phyloP scores from a whole-genome alignment of 139 green algal species.

The Chlorella sp. region DNA sequence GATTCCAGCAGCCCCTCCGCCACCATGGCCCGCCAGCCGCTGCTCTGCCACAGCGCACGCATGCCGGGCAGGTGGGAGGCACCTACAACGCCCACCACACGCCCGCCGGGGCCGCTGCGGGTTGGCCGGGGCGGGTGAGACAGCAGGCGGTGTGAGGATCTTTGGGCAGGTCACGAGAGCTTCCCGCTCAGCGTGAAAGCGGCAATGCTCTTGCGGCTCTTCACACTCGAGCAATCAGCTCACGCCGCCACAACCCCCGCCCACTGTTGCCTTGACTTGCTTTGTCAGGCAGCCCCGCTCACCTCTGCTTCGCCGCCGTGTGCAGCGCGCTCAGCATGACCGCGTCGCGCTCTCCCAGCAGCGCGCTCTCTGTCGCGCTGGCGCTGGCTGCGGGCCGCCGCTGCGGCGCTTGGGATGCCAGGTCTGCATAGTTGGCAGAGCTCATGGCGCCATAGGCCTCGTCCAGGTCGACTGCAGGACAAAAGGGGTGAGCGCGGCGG shows the following conservation, averaged over 20 bases:
- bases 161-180: no score
- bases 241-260: no score
- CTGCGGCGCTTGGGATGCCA: slow-evolving; percentile 19
- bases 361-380: slow-evolving; percentile 27
- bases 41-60: slow-evolving; percentile 26
- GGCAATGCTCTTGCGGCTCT: no score
- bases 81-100: slow-evolving; percentile 48
- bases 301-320: slow-evolving; percentile 17
- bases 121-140: background rate
- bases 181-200: no score
- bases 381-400: background rate
- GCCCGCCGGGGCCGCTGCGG: slow-evolving; percentile 10
- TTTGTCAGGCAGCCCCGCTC: background rate
- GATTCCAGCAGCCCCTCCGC: slow-evolving; percentile 1
- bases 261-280: no score
- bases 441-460: slow-evolving; percentile 33
- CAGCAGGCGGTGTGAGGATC: no score
- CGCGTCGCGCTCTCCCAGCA: slow-evolving; percentile 48
- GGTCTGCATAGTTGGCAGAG: slow-evolving; percentile 44
- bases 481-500: no score
- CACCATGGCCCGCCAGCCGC: slow-evolving; percentile 9
- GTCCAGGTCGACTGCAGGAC: slow-evolving; percentile 29
- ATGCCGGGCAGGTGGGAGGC: slow-evolving; percentile 46
- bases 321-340: slow-evolving; percentile 37
- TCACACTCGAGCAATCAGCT: no score